phyloP scores from a whole-genome alignment of 192 early-diverging fungal species.

The Chytriomyces confervae region DNA sequence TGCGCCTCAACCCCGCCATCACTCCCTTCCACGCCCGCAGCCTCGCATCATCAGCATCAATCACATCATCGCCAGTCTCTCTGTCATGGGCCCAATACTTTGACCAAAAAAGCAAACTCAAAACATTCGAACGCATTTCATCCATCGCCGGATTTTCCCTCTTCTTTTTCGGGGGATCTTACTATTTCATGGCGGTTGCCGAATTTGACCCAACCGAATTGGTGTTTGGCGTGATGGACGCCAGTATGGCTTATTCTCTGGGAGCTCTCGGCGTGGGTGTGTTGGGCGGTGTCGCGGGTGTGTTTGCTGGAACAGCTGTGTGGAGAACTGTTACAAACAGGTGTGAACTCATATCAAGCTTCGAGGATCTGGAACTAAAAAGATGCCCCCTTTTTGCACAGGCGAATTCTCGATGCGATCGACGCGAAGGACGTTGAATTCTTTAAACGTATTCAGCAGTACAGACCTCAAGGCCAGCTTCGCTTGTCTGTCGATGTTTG shows the following conservation, averaged over 20 bases:
- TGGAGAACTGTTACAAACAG: conserved; percentile 47
- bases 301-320: conserved; percentile 28
- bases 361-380: not conserved
- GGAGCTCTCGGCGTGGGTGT: conserved; percentile 41
- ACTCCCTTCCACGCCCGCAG: not conserved
- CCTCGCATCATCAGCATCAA: not conserved
- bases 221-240: conserved; percentile 47
- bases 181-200: conserved; percentile 54
- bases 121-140: conserved; percentile 41
- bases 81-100: conserved; percentile 56
- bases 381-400: not conserved
- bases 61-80: not conserved
- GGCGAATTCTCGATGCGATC: conserved; percentile 20
- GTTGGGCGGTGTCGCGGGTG: conserved; percentile 36
- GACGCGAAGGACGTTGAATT: conserved; percentile 46
- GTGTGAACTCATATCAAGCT: conserved; percentile 19
- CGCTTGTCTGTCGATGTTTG: conserved; percentile 46
- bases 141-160: conserved; percentile 23
- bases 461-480: conserved; percentile 49
- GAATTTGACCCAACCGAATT: conserved; percentile 56
- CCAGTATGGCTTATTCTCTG: conserved; percentile 43
- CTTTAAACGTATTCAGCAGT: conserved; percentile 46
- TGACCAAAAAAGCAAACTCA: conserved; percentile 37
- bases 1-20: too few relatives aligned
- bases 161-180: conserved; percentile 42